Evolutionary conservation across 768 basidiomycete species (phyloP).

Genomic region (Hebeloma cylindrosporum): DNA sequence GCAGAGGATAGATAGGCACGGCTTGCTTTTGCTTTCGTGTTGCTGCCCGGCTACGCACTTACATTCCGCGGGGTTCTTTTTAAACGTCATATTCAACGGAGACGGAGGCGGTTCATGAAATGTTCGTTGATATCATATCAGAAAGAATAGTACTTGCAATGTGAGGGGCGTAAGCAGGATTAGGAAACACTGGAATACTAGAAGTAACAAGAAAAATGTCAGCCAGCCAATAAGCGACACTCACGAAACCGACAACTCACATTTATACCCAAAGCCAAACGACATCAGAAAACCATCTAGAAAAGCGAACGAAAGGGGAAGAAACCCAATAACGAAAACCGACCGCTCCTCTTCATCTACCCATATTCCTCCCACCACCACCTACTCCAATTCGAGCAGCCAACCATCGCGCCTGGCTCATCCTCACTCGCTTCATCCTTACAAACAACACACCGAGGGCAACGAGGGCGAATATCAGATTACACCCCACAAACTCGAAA

Average conservation of each 20-base stretch:
- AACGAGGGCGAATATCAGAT: conserved; percentile 66
- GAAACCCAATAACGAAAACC: conserved; percentile 1
- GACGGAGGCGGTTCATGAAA: no score
- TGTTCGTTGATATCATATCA: no score
- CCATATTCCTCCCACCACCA: conserved; percentile 24
- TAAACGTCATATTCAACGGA: no score
- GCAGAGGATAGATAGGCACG: no score
- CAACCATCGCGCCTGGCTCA: conserved; percentile 75
- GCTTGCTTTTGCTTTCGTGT: no score
- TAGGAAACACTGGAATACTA: no score
- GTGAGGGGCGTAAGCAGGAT: no score
- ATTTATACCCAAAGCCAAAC: neutral
- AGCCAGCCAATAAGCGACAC: neutral
- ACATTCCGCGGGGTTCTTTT: no score
- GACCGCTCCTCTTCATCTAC: conserved; percentile 11
- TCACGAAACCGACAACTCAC: neutral
- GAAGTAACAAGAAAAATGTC: neutral
- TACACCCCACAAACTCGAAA: conserved; percentile 88
- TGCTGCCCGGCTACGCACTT: no score
- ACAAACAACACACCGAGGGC: conserved; percentile 66
- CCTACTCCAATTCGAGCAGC: conserved; percentile 83
- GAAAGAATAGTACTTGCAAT: no score
- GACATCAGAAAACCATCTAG: no score
- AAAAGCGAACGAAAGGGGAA: no score
- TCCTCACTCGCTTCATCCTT: conserved; percentile 65